Conservation (phyloP, 23 red algal genomes). For the Agarophyton chilense region DNA sequence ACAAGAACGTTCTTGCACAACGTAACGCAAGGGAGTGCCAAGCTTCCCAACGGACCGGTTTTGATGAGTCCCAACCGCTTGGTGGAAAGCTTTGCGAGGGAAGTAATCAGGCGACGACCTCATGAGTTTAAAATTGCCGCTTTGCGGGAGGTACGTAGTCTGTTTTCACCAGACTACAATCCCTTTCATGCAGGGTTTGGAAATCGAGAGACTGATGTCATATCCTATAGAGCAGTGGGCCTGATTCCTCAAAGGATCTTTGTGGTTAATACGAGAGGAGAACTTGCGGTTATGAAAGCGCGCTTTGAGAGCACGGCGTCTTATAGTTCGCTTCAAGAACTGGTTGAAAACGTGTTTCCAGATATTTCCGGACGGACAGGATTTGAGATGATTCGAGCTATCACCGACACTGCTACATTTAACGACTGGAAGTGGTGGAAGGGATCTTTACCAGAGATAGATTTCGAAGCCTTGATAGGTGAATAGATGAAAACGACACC, state of each 20-base stretch:
- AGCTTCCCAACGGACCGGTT: constrained; percentile 90
- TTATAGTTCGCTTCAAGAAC: constrained; percentile 70
- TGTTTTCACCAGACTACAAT: constrained; percentile 89
- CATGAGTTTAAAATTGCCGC: constrained; percentile 99
- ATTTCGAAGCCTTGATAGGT: constrained; percentile 55
- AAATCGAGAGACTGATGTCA: constrained; percentile 91
- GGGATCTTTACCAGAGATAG: constrained; percentile 44
- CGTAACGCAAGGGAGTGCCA: constrained; percentile 77
- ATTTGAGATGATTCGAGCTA: constrained; percentile 37
- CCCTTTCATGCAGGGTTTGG: constrained; percentile 99
- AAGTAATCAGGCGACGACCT: constrained; percentile 89
- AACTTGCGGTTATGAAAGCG: constrained; percentile 87
- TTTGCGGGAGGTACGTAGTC: constrained; percentile 73
- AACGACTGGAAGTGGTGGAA: constrained; percentile 78
- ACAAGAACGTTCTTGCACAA: constrained; percentile 83
- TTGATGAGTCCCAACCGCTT: constrained; percentile 93
- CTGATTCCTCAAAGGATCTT: constrained; percentile 91
- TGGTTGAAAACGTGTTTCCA: constrained; percentile 91
- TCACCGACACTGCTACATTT: constrained; percentile 60
- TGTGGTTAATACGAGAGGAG: constrained; percentile 85
- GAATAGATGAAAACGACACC: no score
- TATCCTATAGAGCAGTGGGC: constrained; percentile 83
- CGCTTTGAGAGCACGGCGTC: constrained; percentile 72
- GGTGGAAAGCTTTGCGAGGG: constrained; percentile 88
- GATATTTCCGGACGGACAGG: constrained; percentile 71